phyloP scores from a whole-genome alignment of 768 basidiomycete species.

The Trametopsis cervina region DNA sequence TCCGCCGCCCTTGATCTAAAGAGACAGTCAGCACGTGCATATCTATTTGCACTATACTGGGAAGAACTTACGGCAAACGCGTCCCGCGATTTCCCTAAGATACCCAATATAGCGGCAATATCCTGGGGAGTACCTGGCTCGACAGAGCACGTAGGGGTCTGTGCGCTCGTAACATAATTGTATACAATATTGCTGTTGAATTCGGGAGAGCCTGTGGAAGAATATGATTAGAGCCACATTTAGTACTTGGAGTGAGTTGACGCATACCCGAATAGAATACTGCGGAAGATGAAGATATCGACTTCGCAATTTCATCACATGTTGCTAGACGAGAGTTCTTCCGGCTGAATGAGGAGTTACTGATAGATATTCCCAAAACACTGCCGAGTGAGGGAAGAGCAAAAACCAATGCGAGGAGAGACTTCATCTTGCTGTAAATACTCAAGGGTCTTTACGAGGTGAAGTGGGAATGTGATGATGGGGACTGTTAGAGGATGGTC shows the following conservation, averaged over 20 bases:
- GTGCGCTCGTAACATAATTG: slow-evolving; percentile 43
- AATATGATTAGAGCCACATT: background rate
- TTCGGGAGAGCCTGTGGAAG: slow-evolving; percentile 6
- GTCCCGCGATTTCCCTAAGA: slow-evolving; percentile 35
- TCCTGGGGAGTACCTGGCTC: slow-evolving; percentile 50
- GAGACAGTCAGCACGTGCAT: background rate
- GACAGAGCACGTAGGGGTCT: slow-evolving; percentile 43
- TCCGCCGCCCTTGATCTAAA: slow-evolving; percentile 30
- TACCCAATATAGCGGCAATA: slow-evolving; percentile 43
- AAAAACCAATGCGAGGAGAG: too few relatives aligned
- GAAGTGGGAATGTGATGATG: too few relatives aligned
- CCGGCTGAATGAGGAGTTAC: too few relatives aligned
- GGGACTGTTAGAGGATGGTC: too few relatives aligned
- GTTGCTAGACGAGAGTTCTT: too few relatives aligned
- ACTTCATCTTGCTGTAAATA: too few relatives aligned
- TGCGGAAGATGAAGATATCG: slow-evolving; percentile 35
- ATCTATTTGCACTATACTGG: background rate
- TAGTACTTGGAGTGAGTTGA: background rate
- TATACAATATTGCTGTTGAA: slow-evolving; percentile 40
- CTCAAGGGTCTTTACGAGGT: too few relatives aligned
- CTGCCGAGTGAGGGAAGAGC: too few relatives aligned
- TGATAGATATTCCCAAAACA: too few relatives aligned
- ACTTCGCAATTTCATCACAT: slow-evolving; percentile 24
- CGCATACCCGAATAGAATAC: slow-evolving; percentile 39
- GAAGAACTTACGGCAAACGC: slow-evolving; percentile 44